Base-by-base conservation (phyloP, 176 grass and related monocot species). In the Eragrostis nindensis region DNA sequence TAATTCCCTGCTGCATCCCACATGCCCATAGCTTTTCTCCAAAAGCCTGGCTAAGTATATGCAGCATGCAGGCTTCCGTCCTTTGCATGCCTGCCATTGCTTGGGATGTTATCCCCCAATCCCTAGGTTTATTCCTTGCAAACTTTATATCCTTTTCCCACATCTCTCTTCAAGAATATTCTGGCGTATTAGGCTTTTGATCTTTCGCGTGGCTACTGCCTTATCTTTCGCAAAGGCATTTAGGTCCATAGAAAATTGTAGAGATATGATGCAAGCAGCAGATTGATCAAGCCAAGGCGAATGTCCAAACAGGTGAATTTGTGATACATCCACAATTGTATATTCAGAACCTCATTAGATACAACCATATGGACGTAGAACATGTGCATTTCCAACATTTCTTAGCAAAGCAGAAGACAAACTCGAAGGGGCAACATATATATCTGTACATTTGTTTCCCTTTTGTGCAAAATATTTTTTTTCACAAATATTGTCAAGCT, bases 101-200 rank as follows among this genome's bases (percentile, higher is more conserved):
- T 43, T 78, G 81, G 57, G 29, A 73, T 13, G 48, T 47, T 72
- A 86, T 73, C 78, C 87, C 87, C 83, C 87, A 82, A 90, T 86
- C 83, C 87, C 87, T 90, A 90, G 87, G 73, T 78, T 90, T 89
- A 86, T 90, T 86, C 87, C 77, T 46, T 60, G 27, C 59, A 68
- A 52, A 71, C 83, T 90, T 90, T 86, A 82, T 82, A 39, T 71
- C 78, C 66, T 90, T 89, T 89, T 67, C 67, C 77, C 46, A 85
- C 87, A 52, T 68, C 78, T 53, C 73, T 78, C 83, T 7, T 82
- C 70, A 43, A 83, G 88, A 91, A 91, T 87, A 87, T 91, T 91
- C 85, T 74, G 68, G 39, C 62, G 36, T 68, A 80, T 80, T 91
- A 80, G 85, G 76, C 89, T 87, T 90, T 83, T 49, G 27, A 59